These are phyloP conservation scores for Elsinoe arachidis DNA, from an alignment of 2,329 filamentous ascomycete genomes.

Conservation along the genomic window DNA sequence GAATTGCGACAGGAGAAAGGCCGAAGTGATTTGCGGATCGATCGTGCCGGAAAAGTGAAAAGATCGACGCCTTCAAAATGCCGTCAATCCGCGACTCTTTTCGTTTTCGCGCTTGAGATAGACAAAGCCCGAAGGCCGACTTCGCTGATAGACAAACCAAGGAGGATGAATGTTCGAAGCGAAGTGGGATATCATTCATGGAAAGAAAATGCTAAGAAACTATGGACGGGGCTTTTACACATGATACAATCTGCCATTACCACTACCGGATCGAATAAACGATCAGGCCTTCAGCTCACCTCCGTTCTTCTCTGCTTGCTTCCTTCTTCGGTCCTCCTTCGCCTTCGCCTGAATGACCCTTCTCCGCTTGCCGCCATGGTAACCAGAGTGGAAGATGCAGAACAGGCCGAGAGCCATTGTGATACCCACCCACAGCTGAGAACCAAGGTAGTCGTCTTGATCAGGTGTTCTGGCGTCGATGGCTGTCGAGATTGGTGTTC, in stretches of 20 bases:
- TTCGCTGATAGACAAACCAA: background rate
- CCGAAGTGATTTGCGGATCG: background rate
- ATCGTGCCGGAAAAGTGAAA: background rate
- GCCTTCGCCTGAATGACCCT: background rate
- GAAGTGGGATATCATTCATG: background rate
- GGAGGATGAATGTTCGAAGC: background rate
- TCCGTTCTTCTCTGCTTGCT: background rate
- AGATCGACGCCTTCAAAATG: background rate
- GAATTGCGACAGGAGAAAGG: background rate
- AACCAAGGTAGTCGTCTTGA: background rate
- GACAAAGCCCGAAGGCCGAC: background rate
- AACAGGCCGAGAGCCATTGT: background rate
- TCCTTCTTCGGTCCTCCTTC: slow-evolving; percentile 2
- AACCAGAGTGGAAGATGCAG: slow-evolving; percentile 2
- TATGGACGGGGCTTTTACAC: background rate
- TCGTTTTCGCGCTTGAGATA: background rate
- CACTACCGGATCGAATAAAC: background rate
- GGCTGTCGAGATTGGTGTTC: slow-evolving; percentile 26
- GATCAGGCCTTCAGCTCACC: slow-evolving; percentile 3
- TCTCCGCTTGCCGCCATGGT: slow-evolving; percentile 4
- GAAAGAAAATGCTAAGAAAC: background rate
- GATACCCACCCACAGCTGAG: slow-evolving; percentile 6
- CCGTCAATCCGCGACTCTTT: background rate
- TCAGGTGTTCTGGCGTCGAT: slow-evolving; percentile 2
- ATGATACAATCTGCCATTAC: slow-evolving; percentile 2